These are phyloP conservation scores for Phytophthora tentaculata DNA, from an alignment of 352 stramenopile species.

Conservation along the genomic window DNA sequence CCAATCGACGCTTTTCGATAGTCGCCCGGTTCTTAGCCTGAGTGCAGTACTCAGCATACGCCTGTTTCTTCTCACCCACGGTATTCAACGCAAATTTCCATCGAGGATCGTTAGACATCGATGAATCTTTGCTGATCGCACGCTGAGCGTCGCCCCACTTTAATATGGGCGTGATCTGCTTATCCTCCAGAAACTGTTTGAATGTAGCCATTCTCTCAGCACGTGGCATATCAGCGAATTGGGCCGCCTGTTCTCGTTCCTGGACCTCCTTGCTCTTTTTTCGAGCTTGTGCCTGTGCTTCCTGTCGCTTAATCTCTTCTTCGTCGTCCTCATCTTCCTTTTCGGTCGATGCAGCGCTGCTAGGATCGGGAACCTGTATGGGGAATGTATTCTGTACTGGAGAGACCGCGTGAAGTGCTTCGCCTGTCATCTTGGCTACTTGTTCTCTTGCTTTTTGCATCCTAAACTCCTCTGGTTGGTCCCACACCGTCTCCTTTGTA, in stretches of 20 bases:
- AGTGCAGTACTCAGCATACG: slow-evolving; percentile 83
- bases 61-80: slow-evolving; percentile 85
- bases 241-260: slow-evolving; percentile 42
- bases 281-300: slow-evolving; percentile 31
- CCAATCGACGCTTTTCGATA: slow-evolving; percentile 67
- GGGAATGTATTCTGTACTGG: slow-evolving; percentile 2
- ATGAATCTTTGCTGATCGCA: slow-evolving; percentile 59
- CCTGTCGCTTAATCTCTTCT: slow-evolving; percentile 29
- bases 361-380: slow-evolving; percentile 11
- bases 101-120: slow-evolving; percentile 57
- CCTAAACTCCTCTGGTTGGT: slow-evolving; percentile 76
- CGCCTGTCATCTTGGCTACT: slow-evolving; percentile 70
- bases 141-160: slow-evolving; percentile 82
- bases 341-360: slow-evolving; percentile 13
- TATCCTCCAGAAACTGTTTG: slow-evolving; percentile 76
- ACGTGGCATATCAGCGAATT: slow-evolving; percentile 57
- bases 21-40: slow-evolving; percentile 71
- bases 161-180: slow-evolving; percentile 66
- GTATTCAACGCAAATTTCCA: slow-evolving; percentile 74
- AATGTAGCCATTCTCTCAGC: slow-evolving; percentile 65
- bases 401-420: slow-evolving; percentile 21
- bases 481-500: slow-evolving; percentile 83
- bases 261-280: slow-evolving; percentile 56
- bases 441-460: slow-evolving; percentile 77
- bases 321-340: slow-evolving; percentile 46